Conservation (phyloP, 768 basidiomycete species). For the Pisolithus marmoratus region DNA sequence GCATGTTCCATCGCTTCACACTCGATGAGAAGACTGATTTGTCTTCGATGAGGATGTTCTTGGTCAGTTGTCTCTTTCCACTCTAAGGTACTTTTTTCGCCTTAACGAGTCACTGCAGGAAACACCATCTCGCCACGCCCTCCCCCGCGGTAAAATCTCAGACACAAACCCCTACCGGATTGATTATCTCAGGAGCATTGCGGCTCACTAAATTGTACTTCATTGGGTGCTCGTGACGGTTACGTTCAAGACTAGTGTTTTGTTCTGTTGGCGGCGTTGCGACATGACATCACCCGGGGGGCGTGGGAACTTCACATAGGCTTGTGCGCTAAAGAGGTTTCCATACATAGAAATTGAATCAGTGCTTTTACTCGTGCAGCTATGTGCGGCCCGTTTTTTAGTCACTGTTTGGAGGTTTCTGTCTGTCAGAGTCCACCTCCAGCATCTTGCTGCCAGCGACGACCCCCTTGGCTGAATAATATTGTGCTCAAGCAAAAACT, state of each 20-base stretch:
- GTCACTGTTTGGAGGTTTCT: too few species aligned
- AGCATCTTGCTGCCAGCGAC: too few species aligned
- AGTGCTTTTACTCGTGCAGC: too few species aligned
- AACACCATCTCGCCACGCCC: slow-evolving; percentile 85
- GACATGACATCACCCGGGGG: too few species aligned
- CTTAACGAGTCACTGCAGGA: slow-evolving; percentile 43
- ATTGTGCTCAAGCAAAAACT: slow-evolving; percentile 53
- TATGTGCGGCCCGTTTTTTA: too few species aligned
- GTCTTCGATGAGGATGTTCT: slow-evolving; percentile 78
- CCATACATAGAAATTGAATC: too few species aligned
- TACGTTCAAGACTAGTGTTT: too few species aligned
- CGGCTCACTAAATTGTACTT: slow-evolving; percentile 23
- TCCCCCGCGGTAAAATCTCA: slow-evolving; percentile 57
- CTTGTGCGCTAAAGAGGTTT: too few species aligned
- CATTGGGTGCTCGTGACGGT: too few species aligned
- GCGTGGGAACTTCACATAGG: too few species aligned
- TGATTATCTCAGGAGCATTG: slow-evolving; percentile 51
- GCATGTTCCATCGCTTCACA: slow-evolving; percentile 94
- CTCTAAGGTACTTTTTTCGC: not conserved
- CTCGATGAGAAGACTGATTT: slow-evolving; percentile 72
- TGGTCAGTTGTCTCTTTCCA: slow-evolving; percentile 38
- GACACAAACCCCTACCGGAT: slow-evolving; percentile 61
- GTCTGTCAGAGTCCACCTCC: too few species aligned
- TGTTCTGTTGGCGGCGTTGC: too few species aligned
- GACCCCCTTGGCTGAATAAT: slow-evolving; percentile 66